Conservation (phyloP, 306 rosid species). For the Mimosa pudica region DNA sequence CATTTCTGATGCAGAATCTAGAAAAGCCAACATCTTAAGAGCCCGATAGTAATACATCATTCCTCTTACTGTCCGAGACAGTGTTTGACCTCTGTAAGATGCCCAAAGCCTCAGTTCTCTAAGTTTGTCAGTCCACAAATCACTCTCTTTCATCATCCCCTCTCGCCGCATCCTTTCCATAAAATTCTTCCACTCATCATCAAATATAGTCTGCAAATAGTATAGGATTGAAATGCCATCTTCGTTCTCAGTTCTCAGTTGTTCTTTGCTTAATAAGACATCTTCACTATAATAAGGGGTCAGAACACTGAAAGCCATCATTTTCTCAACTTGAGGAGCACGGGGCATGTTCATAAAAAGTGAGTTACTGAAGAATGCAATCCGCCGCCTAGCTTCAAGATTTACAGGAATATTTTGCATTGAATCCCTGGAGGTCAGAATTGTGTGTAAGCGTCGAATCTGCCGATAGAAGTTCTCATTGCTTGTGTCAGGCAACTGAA, state of each 20-base stretch:
- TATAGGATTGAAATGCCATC: neutral
- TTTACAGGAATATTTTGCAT: neutral
- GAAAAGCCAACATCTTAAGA: conserved; percentile 89
- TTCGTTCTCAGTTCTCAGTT: neutral
- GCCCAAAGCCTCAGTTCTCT: conserved; percentile 98
- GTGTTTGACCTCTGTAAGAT: conserved; percentile 91
- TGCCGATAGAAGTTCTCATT: conserved; percentile 1
- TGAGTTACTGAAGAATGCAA: conserved; percentile 4
- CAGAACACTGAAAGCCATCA: conserved; percentile 95
- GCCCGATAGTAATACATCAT: conserved; percentile 97
- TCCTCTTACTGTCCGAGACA: conserved; percentile 92
- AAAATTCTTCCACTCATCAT: conserved; percentile 6
- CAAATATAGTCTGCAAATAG: conserved; percentile 10
- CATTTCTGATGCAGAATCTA: conserved; percentile 95
- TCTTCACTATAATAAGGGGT: conserved; percentile 96
- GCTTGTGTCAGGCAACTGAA: neutral
- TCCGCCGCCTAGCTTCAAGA: conserved; percentile 7
- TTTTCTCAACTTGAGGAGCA: conserved; percentile 65
- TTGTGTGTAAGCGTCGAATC: neutral
- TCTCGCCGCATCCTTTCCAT: conserved; percentile 9
- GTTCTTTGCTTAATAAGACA: conserved; percentile 56
- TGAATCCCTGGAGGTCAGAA: conserved; percentile 2
- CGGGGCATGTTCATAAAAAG: conserved; percentile 7
- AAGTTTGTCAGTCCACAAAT: neutral
- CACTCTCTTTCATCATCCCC: neutral